Base-by-base conservation (phyloP, 2,329 filamentous ascomycete species). In the Penicillium corylophilum region DNA sequence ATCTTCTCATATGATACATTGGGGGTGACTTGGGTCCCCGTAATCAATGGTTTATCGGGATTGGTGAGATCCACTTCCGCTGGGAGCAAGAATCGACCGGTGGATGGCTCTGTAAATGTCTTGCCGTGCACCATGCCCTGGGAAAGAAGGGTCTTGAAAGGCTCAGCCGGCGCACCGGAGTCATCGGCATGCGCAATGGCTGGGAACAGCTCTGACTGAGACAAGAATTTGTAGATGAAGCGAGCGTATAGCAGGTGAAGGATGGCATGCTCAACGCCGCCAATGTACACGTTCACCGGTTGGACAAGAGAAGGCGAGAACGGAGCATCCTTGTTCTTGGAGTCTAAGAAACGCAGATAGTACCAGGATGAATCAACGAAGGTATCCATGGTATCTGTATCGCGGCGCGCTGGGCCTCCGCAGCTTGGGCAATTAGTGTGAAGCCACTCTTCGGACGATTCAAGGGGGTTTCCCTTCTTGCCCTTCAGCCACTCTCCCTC, bases 331-430 rank as follows among this genome's bases (percentile, higher is more conserved):
- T 76, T 59, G 59, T 94, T 92, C 16, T 84, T 76, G 1, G 88
- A 77, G 62, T 95, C 89, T 24, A 86, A 73, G 62, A 90, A 95
- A 12, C 90, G 83, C 73, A 92, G 84, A 65, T 86, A 95, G 71
- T 96, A 96, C 91, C 91, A 96, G 48, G 90, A 95, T 1, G 90
- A 95, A 72, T 95, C 91, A 54, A 96, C 91, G 72, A 96, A 96
- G 0, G 91, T 96, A 70, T 96, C 91, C 91, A 96, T 95, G 2
- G 91, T 96, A 68, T 96, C 91, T 0, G 91, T 95, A 59, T 96
- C 91, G 57, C 91, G 82, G 67, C 84, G 87, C 6, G 89, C 91
- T 22, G 83, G 73, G 1, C 81, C 79, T 15, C 80, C 75, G 63
- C 91, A 96, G 43, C 63, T 72, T 18, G 91, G 91, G 65, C 91